phyloP scores from a whole-genome alignment of 495 filamentous ascomycete species.

The Jackrogersella multiformis region DNA sequence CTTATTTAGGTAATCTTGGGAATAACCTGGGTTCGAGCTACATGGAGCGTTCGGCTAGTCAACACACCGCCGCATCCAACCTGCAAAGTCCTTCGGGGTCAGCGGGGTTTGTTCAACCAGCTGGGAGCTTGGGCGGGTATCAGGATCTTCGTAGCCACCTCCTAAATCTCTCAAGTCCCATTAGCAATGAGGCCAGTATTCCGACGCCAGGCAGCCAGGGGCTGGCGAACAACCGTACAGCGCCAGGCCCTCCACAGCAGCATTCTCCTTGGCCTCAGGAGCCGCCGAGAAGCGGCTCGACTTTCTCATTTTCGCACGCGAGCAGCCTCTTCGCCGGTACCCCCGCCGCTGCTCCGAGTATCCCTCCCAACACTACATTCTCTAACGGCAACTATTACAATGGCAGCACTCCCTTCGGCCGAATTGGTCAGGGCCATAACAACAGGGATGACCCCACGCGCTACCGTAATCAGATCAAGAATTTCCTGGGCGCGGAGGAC shows the following conservation, averaged over 20 bases:
- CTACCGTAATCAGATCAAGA: slow-evolving; percentile 37
- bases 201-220: slow-evolving; percentile 13
- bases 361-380: slow-evolving; percentile 22
- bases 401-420: slow-evolving; percentile 36
- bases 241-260: slow-evolving; percentile 23
- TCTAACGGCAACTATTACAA: slow-evolving; percentile 42
- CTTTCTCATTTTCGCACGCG: slow-evolving; percentile 47
- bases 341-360: slow-evolving; percentile 22
- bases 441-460: slow-evolving; percentile 33
- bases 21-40: slow-evolving; percentile 10
- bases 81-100: slow-evolving; percentile 24
- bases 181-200: slow-evolving; percentile 7
- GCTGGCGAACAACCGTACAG: neutral
- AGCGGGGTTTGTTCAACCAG: slow-evolving; percentile 16
- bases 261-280: slow-evolving; percentile 22
- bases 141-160: neutral
- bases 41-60: slow-evolving; percentile 35
- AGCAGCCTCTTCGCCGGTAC: slow-evolving; percentile 51
- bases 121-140: neutral
- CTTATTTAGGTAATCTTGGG: slow-evolving; percentile 6
- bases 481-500: slow-evolving; percentile 14
- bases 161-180: slow-evolving; percentile 21
- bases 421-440: slow-evolving; percentile 30
- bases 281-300: slow-evolving; percentile 27
- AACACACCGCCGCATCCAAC: neutral